A percentile compares a stretch with the other conserved stretches of the same genome.
These are phyloP conservation scores for Fusarium protoensiforme DNA, from an alignment of 2,329 filamentous ascomycete genomes.

Conservation along the genomic window DNA sequence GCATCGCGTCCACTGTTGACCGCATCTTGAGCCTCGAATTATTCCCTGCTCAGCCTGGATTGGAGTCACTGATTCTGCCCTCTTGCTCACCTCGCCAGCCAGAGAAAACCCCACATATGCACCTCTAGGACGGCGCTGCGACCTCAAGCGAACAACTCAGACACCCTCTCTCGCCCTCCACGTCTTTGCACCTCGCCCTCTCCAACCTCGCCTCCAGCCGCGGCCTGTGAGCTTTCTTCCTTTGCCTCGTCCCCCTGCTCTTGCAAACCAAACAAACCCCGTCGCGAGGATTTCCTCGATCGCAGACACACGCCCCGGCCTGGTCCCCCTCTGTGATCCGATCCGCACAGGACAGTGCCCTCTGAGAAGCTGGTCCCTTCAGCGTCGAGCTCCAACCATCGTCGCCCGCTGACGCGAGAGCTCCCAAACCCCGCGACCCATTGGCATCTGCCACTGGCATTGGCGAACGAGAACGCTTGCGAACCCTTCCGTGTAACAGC, in stretches of 20 bases:
- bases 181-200: slow-evolving; percentile 25
- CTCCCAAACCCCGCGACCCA: slow-evolving; percentile 35
- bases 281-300: slow-evolving; percentile 10
- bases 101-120: slow-evolving; percentile 53
- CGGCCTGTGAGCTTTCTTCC: slow-evolving; percentile 7
- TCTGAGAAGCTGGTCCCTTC: background rate
- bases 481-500: slow-evolving; percentile 39
- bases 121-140: slow-evolving; percentile 38
- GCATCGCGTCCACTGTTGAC: slow-evolving; percentile 12
- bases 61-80: slow-evolving; percentile 4
- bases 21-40: slow-evolving; percentile 30
- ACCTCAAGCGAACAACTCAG: slow-evolving; percentile 47
- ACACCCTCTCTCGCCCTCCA: slow-evolving; percentile 41
- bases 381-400: background rate
- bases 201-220: slow-evolving; percentile 17
- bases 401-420: slow-evolving; percentile 41
- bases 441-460: slow-evolving; percentile 31
- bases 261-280: slow-evolving; percentile 14
- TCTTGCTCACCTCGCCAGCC: slow-evolving; percentile 37
- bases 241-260: slow-evolving; percentile 20
- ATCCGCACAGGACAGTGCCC: background rate
- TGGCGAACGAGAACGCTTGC: slow-evolving; percentile 44
- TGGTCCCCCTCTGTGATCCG: slow-evolving; percentile 8
- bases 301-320: slow-evolving; percentile 26
- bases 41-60: slow-evolving; percentile 11